These are phyloP conservation scores for Globisporangium yorkense DNA, from an alignment of 352 stramenopile genomes.

Conservation along the genomic window DNA sequence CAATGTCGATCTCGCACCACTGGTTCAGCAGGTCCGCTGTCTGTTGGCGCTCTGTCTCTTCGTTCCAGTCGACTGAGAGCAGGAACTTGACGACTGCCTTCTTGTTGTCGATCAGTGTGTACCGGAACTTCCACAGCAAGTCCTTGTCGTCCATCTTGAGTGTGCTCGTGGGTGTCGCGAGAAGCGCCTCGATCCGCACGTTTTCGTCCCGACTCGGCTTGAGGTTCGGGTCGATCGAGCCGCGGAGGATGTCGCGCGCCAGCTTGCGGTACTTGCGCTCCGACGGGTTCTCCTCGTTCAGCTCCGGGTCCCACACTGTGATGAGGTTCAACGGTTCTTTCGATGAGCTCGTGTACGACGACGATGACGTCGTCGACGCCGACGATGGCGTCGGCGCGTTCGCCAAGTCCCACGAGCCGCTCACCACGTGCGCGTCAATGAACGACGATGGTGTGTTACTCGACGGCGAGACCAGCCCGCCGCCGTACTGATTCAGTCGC, in stretches of 20 bases:
- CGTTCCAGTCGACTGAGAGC: slow-evolving; percentile 97
- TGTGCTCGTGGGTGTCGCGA: slow-evolving; percentile 92
- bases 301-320: slow-evolving; percentile 78
- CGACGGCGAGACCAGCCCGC: slow-evolving; percentile 14
- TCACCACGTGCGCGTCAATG: slow-evolving; percentile 33
- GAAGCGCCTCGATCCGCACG: slow-evolving; percentile 87
- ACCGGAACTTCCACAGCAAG: slow-evolving; percentile 95
- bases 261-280: slow-evolving; percentile 99
- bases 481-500: slow-evolving; percentile 31
- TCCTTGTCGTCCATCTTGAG: slow-evolving; percentile 91
- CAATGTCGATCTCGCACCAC: slow-evolving; percentile 94
- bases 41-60: slow-evolving; percentile 96
- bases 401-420: slow-evolving; percentile 41
- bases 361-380: not conserved
- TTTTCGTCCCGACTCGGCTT: slow-evolving; percentile 96
- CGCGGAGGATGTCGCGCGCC: slow-evolving; percentile 92
- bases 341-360: slow-evolving; percentile 13
- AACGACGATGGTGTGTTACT: slow-evolving; percentile 18
- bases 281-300: slow-evolving; percentile 88
- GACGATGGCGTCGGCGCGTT: slow-evolving; percentile 11
- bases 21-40: slow-evolving; percentile 71
- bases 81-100: slow-evolving; percentile 98
- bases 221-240: slow-evolving; percentile 95
- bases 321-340: slow-evolving; percentile 50
- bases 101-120: slow-evolving; percentile 93